A percentile compares a stretch with the other conserved stretches of the same genome.
Evolutionary conservation across 208 protist species (phyloP).

Genomic region (Endotrypanum monterogeii): DNA sequence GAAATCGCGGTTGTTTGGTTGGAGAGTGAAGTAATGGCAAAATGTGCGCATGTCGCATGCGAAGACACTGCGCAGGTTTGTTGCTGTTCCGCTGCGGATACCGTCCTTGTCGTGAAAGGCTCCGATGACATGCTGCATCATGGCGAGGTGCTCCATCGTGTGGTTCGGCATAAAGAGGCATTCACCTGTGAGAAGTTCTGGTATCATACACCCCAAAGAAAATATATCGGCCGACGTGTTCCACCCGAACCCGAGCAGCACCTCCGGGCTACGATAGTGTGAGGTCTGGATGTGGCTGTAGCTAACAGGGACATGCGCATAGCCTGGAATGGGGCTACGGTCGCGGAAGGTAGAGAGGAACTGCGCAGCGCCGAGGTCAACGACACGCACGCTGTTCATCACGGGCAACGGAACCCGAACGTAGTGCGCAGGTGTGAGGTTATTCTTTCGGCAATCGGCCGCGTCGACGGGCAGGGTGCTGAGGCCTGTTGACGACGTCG

Average conservation of each 20-base stretch:
- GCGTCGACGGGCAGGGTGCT: constrained; percentile 30
- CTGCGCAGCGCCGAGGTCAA: constrained; percentile 74
- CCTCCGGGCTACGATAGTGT: constrained; percentile 81
- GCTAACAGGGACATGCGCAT: constrained; percentile 47
- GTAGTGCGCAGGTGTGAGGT: constrained; percentile 27
- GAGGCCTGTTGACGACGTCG: constrained; percentile 4
- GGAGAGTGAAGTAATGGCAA: constrained; percentile 55
- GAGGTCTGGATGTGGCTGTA: constrained; percentile 78
- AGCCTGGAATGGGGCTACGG: constrained; percentile 38
- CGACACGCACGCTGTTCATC: constrained; percentile 68
- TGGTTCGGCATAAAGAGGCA: constrained; percentile 78
- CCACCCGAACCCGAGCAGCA: constrained; percentile 81
- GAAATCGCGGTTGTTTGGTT: constrained; percentile 40
- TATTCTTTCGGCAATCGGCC: constrained; percentile 17
- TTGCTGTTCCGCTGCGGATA: constrained; percentile 20
- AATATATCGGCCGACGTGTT: constrained; percentile 69
- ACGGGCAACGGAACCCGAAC: constrained; percentile 54
- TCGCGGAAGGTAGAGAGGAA: constrained; percentile 50
- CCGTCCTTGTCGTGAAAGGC: constrained; percentile 40
- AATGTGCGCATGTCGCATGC: constrained; percentile 54
- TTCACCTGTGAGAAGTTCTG: constrained; percentile 72
- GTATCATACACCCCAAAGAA: constrained; percentile 85
- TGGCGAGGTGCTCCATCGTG: constrained; percentile 76
- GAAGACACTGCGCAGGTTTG: constrained; percentile 40
- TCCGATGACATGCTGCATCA: constrained; percentile 79